These are phyloP conservation scores for Trichodelitschia bisporula DNA, from an alignment of 495 filamentous ascomycete species.

Conservation along the genomic window DNA sequence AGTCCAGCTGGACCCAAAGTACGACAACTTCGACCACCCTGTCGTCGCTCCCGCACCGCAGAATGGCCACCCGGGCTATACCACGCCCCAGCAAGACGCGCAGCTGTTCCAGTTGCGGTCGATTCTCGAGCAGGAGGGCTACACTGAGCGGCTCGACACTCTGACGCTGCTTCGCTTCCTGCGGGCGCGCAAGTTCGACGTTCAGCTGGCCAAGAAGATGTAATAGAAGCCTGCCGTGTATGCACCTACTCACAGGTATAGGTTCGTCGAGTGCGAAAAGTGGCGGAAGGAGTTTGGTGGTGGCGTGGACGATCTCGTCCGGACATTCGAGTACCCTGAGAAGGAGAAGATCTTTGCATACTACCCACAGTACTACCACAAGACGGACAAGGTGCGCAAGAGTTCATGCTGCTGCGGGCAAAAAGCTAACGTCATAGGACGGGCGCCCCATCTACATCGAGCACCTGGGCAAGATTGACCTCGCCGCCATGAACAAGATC, in stretches of 20 bases:
- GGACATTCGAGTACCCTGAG: constrained; percentile 68
- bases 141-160: constrained; percentile 70
- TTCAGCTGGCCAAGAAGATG: constrained; percentile 65
- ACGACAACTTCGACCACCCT: constrained; percentile 89
- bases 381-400: constrained; percentile 71
- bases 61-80: constrained; percentile 69
- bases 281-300: constrained; percentile 63
- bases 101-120: constrained; percentile 64
- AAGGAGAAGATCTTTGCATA: constrained; percentile 71
- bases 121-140: constrained; percentile 63
- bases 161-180: constrained; percentile 80
- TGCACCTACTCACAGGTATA: constrained; percentile 14
- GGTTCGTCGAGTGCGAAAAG: constrained; percentile 78
- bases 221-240: constrained; percentile 14
- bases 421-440: constrained; percentile 30
- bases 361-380: constrained; percentile 98
- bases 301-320: constrained; percentile 55
- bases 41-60: constrained; percentile 42
- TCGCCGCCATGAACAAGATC: constrained; percentile 76
- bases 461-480: constrained; percentile 79
- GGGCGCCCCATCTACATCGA: constrained; percentile 94
- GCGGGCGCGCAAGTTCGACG: constrained; percentile 84
- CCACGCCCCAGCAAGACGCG: constrained; percentile 72
- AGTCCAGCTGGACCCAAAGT: constrained; percentile 54
- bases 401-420: neutral